Evolutionary conservation across 306 rosid genomes (phyloP), one percentile per base, ranked within the genome.

Genomic region (Glycine latifolia): DNA sequence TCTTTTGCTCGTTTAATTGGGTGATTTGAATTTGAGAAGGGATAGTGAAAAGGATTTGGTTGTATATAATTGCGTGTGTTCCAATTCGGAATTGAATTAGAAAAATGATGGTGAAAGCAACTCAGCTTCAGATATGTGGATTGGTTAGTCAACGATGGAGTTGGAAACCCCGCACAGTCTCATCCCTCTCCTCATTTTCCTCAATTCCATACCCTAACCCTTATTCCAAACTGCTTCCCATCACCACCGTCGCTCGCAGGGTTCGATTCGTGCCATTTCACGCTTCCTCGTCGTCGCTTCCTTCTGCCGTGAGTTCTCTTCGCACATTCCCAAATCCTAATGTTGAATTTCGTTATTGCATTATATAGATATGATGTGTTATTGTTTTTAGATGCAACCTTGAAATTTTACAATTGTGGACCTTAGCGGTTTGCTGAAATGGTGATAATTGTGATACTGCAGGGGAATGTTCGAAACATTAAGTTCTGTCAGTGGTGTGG

Each of bases 401-500:
- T 6, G 4, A 3, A 61, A 26, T 62, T 4, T 80, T 50, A 3
- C 48, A 31, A 8, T 31, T 65, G 7, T 54, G 59, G 26, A 37
- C 61, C 39, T 77, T 43, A 16, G 17, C 2, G 48, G 69, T 75
- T 58, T 43, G n/a, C 26, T 49, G 65, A 54, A 73, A 54, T 4
- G 76, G 4, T 17, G 46, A 59, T 75, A 73, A 52, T 68, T 59
- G 12, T 31, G 13, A 49, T 15, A 71, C 7, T 84, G 86, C 74
- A 94, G 97, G 97, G 87, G 15, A 71, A 82, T 53, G 87, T 83
- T 77, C 86, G 83, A 41, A 91, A 87, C 69, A 79, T 91, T 72
- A 90, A 90, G 65, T 94, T 94, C 86, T 94, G 97, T 77, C 97
- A 91, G 82, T 89, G 89, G 94, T 94, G 98, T 67, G 94, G 98